phyloP scores from a whole-genome alignment of 202 grass and related monocot genomes.

The Miscanthus sacchariflorus region DNA sequence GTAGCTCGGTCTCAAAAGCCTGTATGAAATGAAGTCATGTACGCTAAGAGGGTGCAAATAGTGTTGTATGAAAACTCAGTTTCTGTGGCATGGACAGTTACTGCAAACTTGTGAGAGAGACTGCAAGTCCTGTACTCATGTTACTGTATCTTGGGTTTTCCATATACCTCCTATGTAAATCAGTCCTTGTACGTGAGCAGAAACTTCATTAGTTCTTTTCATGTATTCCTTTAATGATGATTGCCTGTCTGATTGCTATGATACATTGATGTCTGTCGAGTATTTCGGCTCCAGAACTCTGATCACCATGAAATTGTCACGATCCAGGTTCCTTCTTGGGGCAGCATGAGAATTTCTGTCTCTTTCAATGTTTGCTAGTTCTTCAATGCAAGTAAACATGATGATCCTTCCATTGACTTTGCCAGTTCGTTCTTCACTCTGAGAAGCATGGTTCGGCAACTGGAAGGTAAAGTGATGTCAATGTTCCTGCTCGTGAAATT shows the following conservation, averaged over 20 bases:
- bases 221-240: no score
- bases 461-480: neutral
- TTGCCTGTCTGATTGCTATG: no score
- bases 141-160: neutral
- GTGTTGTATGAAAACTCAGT: neutral
- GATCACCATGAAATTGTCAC: neutral
- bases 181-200: neutral
- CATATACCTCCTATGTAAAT: neutral
- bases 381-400: neutral
- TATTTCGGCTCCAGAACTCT: neutral
- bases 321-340: neutral
- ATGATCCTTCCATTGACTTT: neutral
- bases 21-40: neutral
- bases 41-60: neutral
- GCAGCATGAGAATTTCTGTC: no score
- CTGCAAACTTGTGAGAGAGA: neutral
- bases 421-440: no score
- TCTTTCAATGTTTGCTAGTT: no score
- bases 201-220: no score
- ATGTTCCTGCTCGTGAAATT: no score
- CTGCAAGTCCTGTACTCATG: neutral
- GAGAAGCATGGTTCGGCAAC: neutral
- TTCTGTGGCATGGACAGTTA: neutral
- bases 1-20: neutral
- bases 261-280: no score